Evolutionary conservation across 176 grass and related monocot species (phyloP).

Genomic region (Eragrostis curvula): DNA sequence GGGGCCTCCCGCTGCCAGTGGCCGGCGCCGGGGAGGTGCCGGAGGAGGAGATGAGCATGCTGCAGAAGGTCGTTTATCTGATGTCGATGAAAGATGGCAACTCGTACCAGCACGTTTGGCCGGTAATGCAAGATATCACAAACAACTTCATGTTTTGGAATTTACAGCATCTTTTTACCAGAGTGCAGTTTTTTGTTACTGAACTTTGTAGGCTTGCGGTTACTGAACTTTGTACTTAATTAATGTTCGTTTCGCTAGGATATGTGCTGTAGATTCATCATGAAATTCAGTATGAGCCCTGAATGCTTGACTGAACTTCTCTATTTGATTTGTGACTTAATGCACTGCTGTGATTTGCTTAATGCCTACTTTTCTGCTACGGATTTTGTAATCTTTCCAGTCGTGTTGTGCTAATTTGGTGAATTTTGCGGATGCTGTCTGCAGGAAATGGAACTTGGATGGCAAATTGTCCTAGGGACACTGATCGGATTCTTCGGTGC

Average conservation of each 20-base stretch:
- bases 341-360: neutral
- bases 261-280: neutral
- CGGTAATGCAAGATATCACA: conserved; percentile 43
- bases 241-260: neutral
- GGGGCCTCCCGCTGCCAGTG: conserved; percentile 15
- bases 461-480: conserved; percentile 64
- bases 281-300: conserved; percentile 7
- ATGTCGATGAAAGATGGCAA: conserved; percentile 52
- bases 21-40: neutral
- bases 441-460: conserved; percentile 67
- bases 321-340: neutral
- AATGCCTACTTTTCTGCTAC: neutral
- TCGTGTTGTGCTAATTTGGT: conserved; percentile 18
- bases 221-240: neutral
- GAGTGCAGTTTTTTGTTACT: neutral
- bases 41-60: conserved; percentile 20
- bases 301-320: conserved; percentile 3
- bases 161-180: neutral
- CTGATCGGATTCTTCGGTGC: conserved; percentile 76
- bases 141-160: neutral
- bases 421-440: neutral
- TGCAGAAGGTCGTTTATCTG: conserved; percentile 58
- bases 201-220: neutral
- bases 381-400: neutral
- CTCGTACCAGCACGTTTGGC: conserved; percentile 82